These are phyloP conservation scores for Sphaerulina musiva DNA, from an alignment of 2,329 filamentous ascomycete genomes.

Conservation along the genomic window DNA sequence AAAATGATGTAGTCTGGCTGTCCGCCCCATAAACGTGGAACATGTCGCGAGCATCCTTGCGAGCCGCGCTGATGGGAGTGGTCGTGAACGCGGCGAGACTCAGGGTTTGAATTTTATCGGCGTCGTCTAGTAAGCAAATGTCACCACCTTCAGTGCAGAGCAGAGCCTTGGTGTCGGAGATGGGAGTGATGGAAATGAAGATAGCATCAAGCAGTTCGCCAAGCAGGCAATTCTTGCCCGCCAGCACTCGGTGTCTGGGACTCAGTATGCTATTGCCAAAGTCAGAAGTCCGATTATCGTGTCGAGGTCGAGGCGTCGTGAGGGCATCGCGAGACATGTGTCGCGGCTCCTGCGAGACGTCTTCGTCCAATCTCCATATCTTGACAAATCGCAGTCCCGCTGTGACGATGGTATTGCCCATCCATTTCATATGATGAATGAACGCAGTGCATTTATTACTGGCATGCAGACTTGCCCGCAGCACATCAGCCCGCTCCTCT, in stretches of 20 bases:
- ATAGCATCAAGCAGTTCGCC: conserved; percentile 74
- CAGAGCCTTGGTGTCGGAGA: conserved; percentile 68
- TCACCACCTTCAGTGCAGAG: conserved; percentile 83
- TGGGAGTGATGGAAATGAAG: conserved; percentile 68
- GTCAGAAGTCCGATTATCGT: conserved; percentile 28
- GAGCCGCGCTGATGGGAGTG: conserved; percentile 63
- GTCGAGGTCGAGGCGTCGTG: conserved; percentile 29
- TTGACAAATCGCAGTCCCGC: conserved; percentile 89
- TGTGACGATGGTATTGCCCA: conserved; percentile 76
- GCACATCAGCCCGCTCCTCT: conserved; percentile 68
- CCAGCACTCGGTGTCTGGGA: conserved; percentile 60
- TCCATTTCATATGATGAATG: conserved; percentile 82
- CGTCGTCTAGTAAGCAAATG: conserved; percentile 80
- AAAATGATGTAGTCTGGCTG: conserved; percentile 48
- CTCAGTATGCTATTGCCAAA: conserved; percentile 34
- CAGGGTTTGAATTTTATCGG: conserved; percentile 63
- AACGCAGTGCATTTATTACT: conserved; percentile 90
- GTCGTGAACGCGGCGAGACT: conserved; percentile 58
- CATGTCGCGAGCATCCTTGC: conserved; percentile 50
- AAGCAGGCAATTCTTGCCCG: conserved; percentile 81
- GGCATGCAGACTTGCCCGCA: conserved; percentile 61
- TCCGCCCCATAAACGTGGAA: conserved; percentile 65
- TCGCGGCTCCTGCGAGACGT: conserved; percentile 19
- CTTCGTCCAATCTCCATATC: conserved; percentile 79
- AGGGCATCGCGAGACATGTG: conserved; percentile 18